Percentiles rank a stretch among this genome's conserved stretches.
Conservation (phyloP, 2,329 filamentous ascomycete genomes). For the Septoria petroselini region DNA sequence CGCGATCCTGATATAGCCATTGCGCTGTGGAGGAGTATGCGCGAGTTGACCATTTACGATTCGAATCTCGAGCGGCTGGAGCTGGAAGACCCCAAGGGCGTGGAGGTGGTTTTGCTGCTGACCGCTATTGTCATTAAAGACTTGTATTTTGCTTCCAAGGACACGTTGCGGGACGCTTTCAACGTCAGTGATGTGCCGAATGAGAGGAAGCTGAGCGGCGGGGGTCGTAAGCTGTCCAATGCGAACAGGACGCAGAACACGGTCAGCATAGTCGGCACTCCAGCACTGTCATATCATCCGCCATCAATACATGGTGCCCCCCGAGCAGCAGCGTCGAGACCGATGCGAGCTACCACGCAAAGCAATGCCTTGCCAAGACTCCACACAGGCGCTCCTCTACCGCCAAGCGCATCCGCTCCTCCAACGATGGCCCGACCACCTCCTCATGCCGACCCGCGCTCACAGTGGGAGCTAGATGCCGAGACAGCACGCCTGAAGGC, state of each 20-base stretch:
- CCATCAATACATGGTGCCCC: constrained; percentile 15
- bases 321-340: background rate
- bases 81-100: constrained; percentile 87
- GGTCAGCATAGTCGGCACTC: constrained; percentile 23
- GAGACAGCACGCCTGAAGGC: constrained; percentile 49
- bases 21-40: constrained; percentile 74
- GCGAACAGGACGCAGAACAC: constrained; percentile 22
- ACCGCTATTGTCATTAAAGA: constrained; percentile 60
- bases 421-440: constrained; percentile 17
- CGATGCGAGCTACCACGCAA: constrained; percentile 16
- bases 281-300: constrained; percentile 23
- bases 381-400: constrained; percentile 25
- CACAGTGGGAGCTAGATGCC: constrained; percentile 52
- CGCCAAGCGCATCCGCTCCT: constrained; percentile 20
- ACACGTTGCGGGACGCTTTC: constrained; percentile 70
- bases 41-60: constrained; percentile 85
- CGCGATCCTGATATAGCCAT: constrained; percentile 88
- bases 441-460: constrained; percentile 49
- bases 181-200: constrained; percentile 59
- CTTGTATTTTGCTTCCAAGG: constrained; percentile 52
- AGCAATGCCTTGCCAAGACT: constrained; percentile 31
- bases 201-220: constrained; percentile 30
- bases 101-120: constrained; percentile 75
- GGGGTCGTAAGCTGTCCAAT: constrained; percentile 30
- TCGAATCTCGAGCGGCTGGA: constrained; percentile 87